These are phyloP conservation scores for Dalechampia spathulata DNA, from an alignment of 441 rosid genomes.

Conservation along the genomic window DNA sequence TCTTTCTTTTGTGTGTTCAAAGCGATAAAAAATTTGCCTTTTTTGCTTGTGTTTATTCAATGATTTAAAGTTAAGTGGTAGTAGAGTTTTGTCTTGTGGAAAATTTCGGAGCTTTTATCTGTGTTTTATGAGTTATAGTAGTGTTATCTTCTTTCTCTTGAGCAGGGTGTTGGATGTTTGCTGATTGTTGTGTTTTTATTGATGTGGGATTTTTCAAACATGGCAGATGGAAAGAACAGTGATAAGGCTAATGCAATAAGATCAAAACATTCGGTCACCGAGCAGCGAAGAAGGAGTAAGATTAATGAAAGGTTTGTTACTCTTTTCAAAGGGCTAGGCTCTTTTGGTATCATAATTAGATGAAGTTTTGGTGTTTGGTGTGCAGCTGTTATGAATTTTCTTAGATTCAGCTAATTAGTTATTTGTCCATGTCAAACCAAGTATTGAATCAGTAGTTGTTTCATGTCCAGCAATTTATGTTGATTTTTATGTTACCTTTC, in stretches of 20 bases:
- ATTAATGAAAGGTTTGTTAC: constrained; percentile 68
- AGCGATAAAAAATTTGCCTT: too few relatives aligned
- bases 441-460: too few relatives aligned
- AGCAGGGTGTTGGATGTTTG: constrained; percentile 1
- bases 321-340: background rate
- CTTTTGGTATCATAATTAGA: background rate
- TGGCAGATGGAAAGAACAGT: constrained; percentile 54
- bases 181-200: too few relatives aligned
- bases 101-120: constrained; percentile 8
- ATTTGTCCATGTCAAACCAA: too few relatives aligned
- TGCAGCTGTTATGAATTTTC: too few relatives aligned
- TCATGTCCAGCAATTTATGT: too few relatives aligned
- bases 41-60: background rate
- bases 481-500: too few relatives aligned
- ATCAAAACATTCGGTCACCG: constrained; percentile 96
- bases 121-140: background rate
- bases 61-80: background rate
- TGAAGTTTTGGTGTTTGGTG: too few relatives aligned
- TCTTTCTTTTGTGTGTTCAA: background rate
- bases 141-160: background rate
- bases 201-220: constrained; percentile 11
- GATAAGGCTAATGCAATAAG: constrained; percentile 68
- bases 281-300: constrained; percentile 94
- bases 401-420: too few relatives aligned
- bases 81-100: constrained; percentile 1